Conservation (phyloP, 129 eudicot species). For the Logfia minima region DNA sequence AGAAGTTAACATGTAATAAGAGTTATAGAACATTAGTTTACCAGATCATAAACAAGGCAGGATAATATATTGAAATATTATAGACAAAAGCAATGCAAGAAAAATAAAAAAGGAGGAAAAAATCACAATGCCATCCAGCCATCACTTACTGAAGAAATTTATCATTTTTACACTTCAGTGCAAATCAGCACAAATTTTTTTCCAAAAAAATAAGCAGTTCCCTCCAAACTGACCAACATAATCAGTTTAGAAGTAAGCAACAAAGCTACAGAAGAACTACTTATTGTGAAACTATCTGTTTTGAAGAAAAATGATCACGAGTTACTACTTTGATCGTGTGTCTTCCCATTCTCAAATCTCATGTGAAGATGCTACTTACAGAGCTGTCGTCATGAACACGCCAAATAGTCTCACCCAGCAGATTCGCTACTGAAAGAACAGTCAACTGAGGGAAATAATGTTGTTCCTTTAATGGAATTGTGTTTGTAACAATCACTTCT, state of each 20-base stretch:
- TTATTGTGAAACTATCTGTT: slow-evolving; percentile 18
- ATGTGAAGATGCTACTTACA: slow-evolving; percentile 80
- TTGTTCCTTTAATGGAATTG: slow-evolving; percentile 59
- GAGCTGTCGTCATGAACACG: slow-evolving; percentile 86
- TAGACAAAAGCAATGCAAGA: neutral
- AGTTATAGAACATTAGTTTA: too few species aligned
- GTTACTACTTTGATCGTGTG: neutral
- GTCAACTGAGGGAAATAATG: slow-evolving; percentile 85
- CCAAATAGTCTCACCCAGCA: slow-evolving; percentile 92
- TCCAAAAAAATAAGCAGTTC: slow-evolving; percentile 15
- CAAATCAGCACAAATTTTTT: neutral
- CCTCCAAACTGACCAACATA: slow-evolving; percentile 18
- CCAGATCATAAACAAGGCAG: neutral
- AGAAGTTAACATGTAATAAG: too few species aligned
- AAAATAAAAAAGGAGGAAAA: too few species aligned
- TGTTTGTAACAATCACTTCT: slow-evolving; percentile 79
- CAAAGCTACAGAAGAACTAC: slow-evolving; percentile 17
- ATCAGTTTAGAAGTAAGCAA: slow-evolving; percentile 16
- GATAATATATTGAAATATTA: neutral
- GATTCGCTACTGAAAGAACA: slow-evolving; percentile 80
- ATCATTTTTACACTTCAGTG: slow-evolving; percentile 9
- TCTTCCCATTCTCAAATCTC: slow-evolving; percentile 23
- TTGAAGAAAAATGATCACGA: slow-evolving; percentile 1
- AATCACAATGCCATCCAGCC: neutral
- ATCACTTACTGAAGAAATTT: neutral